Evolutionary conservation across 2,329 filamentous ascomycete genomes (phyloP), one percentile per base, ranked within the genome.

Genomic region (Corynespora cassiicola): DNA sequence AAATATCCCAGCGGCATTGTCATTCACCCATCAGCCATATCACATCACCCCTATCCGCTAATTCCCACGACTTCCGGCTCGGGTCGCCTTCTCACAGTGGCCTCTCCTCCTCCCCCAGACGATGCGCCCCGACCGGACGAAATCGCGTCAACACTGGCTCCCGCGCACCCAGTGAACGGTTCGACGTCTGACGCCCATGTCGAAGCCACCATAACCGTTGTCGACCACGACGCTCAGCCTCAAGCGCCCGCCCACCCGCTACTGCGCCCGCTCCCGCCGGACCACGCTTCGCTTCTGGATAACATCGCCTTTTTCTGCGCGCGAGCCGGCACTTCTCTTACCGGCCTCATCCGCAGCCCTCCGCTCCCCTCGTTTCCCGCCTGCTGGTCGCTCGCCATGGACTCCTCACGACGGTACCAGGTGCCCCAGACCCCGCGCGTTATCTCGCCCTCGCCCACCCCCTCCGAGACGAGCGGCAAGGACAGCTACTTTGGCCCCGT

Each of bases 381-480:
- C 41, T 68, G 64, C 48, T 68, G 61, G 60, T 64, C 58, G 36
- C 52, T 56, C 36, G 62, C 63, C 44, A 74, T 74, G 56, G 61
- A 66, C 42, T 54, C 68, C 28, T 79, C 79, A 65, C 71, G 74
- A 31, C 72, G 74, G 56, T 74, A 80, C 49, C 74, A 76, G 54
- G 75, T 94, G 41, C 90, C 91, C 40, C 80, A 80, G 40, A 94
- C 87, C 39, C 90, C 90, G 59, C 86, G 90, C 61, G 88, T 96
- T 54, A 95, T 94, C 55, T 95, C 90, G 9, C 90, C 91, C 25
- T 94, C 90, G 38, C 90, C 91, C 25, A 66, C 65, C 20, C 76
- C 75, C 55, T 68, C 63, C 15, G 70, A 72, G 42, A 63, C 63
- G 26, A 77, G 76, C 51, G 79, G 48, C 15, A 69, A 63, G 50